phyloP scores from a whole-genome alignment of 352 stramenopile genomes.

The Albugo laibachii region DNA sequence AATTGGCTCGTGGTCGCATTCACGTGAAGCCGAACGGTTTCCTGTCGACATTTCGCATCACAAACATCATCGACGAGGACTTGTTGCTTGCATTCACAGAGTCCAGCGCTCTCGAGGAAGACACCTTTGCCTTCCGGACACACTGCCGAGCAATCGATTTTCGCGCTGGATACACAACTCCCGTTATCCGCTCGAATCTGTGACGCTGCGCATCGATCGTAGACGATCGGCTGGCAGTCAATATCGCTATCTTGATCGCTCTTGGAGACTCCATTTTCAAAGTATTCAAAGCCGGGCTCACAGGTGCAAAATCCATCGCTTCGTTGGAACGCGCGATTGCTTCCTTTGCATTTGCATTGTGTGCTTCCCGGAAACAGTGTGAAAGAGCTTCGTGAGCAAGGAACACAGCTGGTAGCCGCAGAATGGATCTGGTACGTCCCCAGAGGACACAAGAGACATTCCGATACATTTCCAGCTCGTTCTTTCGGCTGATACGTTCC shows the following conservation, averaged over 20 bases:
- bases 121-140: slow-evolving; percentile 53
- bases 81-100: slow-evolving; percentile 75
- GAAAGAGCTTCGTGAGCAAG: slow-evolving; percentile 73
- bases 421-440: slow-evolving; percentile 62
- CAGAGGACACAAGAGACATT: slow-evolving; percentile 38
- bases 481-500: slow-evolving; percentile 53
- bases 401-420: slow-evolving; percentile 54
- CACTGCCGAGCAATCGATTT: slow-evolving; percentile 24
- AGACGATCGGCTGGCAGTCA: slow-evolving; percentile 85
- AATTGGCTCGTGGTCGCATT: slow-evolving; percentile 28
- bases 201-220: slow-evolving; percentile 47
- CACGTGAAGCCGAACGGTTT: slow-evolving; percentile 28
- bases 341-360: slow-evolving; percentile 67
- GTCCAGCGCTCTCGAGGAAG: slow-evolving; percentile 49
- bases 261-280: slow-evolving; percentile 68
- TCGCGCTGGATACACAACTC: slow-evolving; percentile 24
- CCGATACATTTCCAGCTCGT: slow-evolving; percentile 18
- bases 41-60: slow-evolving; percentile 44
- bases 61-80: slow-evolving; percentile 60
- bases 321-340: slow-evolving; percentile 81
- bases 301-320: slow-evolving; percentile 83
- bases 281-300: slow-evolving; percentile 81
- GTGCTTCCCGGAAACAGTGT: slow-evolving; percentile 20
- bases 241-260: slow-evolving; percentile 71
- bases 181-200: slow-evolving; percentile 64